Evolutionary conservation across 306 rosid species (phyloP), one percentile per base, ranked within the genome.

Genomic region (Quercus ilex): DNA sequence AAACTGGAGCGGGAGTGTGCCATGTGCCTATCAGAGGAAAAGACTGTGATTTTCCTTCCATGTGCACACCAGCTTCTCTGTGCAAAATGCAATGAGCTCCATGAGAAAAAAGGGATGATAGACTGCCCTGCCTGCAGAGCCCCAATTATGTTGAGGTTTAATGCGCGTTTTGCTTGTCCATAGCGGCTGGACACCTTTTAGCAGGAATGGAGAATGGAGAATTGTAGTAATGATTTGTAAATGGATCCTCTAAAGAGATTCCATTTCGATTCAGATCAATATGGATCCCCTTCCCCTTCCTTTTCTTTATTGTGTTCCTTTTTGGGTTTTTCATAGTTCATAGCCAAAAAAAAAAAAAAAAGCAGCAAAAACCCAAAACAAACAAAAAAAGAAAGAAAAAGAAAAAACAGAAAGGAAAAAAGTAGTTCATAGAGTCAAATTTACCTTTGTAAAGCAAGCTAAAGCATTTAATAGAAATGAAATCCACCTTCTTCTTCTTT

Each of bases 41-140:
- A 79, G 79, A 85, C 89, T 2, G 91, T 89, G 14, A 87, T 91
- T 77, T 89, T 89, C 74, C 83, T 91, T 81, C 97, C 94, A 6
- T 91, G 97, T 11, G 86, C 87, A 0, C 97, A 91, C 71, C 94
- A 89, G 83, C 91, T 89, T 26, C 53, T 91, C 17, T 91, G 97
- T 71, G 82, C 73, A 69, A 69, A 72, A 17, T 91, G 97, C 91
- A 91, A 85, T 71, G 89, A 85, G 59, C 86, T 88, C 70, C 97
- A 91, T 77, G 86, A 80, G 91, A 85, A 89, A 69, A 87, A 84
- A 78, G 91, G 93, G 63, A 88, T 91, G 92, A 83, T 85, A 71
- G 92, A 89, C 2, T 91, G 97, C 77, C 97, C 97, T 80, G 88
- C 93, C 0, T 91, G 97, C 57, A 88, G 92, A 86, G 74, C 89